Conservation (phyloP, 163 green algal species). For the Chloromonas sp. region DNA sequence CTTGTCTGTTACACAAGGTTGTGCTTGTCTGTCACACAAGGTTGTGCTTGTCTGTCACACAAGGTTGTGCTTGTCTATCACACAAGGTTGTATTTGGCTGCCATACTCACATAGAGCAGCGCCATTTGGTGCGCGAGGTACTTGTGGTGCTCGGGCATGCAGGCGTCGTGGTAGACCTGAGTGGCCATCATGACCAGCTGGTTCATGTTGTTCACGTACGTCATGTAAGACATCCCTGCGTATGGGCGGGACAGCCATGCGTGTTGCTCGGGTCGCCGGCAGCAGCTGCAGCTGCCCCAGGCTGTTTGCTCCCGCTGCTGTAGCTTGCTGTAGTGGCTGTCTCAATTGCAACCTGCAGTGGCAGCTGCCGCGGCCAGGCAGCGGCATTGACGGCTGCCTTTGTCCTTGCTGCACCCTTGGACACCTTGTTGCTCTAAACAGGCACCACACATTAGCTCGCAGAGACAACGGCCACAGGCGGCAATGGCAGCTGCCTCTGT, state of each 20-base stretch:
- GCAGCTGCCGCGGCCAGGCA: background rate
- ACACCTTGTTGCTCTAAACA: no score
- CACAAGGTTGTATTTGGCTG: no score
- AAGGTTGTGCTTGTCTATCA: no score
- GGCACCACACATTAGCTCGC: no score
- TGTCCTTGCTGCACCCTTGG: no score
- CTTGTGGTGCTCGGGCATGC: conserved; percentile 50
- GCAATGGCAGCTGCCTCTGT: no score
- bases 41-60: no score
- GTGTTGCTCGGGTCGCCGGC: conserved; percentile 6
- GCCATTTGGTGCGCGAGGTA: conserved; percentile 59
- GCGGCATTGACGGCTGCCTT: no score
- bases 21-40: no score
- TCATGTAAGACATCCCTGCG: conserved; percentile 27
- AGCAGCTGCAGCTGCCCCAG: background rate
- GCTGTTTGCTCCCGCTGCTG: background rate
- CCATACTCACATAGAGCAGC: conserved; percentile 54
- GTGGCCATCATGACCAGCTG: conserved; percentile 57
- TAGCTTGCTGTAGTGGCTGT: background rate
- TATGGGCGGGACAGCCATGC: background rate
- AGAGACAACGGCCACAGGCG: no score
- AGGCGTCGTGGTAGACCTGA: conserved; percentile 59
- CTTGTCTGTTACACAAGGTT: no score
- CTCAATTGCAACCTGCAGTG: background rate
- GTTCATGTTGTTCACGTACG: conserved; percentile 42